Base-by-base conservation (phyloP, 352 stramenopile species). In the Phytopythium delawarense region DNA sequence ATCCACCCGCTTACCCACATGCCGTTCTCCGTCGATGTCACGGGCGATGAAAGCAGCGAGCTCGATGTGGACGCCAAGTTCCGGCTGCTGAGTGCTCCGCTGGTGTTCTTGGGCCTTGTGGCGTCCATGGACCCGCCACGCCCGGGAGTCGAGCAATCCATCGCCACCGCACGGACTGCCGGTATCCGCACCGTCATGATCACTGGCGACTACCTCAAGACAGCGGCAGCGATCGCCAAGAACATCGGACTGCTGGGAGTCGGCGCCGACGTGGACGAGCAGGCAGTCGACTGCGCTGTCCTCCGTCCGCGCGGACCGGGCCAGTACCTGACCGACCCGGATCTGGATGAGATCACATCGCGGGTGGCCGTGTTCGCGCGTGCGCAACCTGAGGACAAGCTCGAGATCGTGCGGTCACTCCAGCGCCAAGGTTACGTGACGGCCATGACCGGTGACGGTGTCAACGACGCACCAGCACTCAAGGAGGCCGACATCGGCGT, bases 191-290 rank as follows among this genome's bases (percentile, higher is more conserved):
- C 85, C 0, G 76, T 96, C 16, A 98, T 99, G 92, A 90, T 98
- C 55, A 99, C 96, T 3, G 94, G 96, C 28, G 97, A 99, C 73
- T 96, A 96, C 52, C 81, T 98, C 54, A 94, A 97, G 66, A 99
- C 96, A 7, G 96, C 96, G 2, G 59, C 98, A 6, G 92, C 94
- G 3, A 98, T 99, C 66, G 95, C 92, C 13, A 86, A 84, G 57
- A 83, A 97, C 65, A 96, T 98, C 54, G 92, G 96, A 7, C 86
- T 99, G 55, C 71, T 98, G 8, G n/a, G 46, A 20, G 70, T 83
- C 39, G 71, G 64, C 13, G 92, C 60, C 71, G 81, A 72, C 73
- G 70, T 67, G 7, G 57, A 62, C 46, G 59, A 75, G 34, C 64
- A 71, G 44, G 79, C 85, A 39, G 60, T 79, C 21, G 81, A 78